A percentile compares a stretch with the other conserved stretches of the same genome.
These are phyloP conservation scores for Microbotryomycetes sp. DNA, from an alignment of 1,284 basidiomycete genomes.

Conservation along the genomic window DNA sequence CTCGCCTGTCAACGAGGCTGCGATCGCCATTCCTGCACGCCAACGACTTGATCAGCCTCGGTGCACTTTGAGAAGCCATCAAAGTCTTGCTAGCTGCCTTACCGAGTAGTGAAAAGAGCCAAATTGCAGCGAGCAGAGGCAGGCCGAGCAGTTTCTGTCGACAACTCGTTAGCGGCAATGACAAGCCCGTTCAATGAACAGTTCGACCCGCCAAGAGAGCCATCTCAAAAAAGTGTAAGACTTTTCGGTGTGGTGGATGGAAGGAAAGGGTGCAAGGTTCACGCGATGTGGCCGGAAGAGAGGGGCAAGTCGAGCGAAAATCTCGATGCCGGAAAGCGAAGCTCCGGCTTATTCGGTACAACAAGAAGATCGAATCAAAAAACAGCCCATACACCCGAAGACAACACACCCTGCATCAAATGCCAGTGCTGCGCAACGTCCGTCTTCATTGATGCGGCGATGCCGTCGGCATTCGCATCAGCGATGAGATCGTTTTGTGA, in stretches of 20 bases:
- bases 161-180: no score
- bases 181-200: no score
- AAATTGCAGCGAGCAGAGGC: background rate
- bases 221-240: no score
- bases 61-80: background rate
- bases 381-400: constrained; percentile 22
- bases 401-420: constrained; percentile 27
- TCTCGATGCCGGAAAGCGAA: no score
- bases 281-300: background rate
- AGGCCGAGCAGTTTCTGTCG: background rate
- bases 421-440: constrained; percentile 24
- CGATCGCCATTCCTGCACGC: background rate
- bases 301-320: no score
- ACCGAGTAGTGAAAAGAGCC: background rate
- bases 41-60: background rate
- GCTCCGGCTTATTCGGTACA: no score
- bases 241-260: no score
- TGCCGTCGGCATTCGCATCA: background rate
- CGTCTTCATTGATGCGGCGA: constrained; percentile 5
- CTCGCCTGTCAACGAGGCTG: background rate
- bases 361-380: constrained; percentile 11
- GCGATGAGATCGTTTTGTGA: background rate
- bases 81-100: no score
- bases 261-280: no score
- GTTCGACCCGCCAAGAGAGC: no score